These are phyloP conservation scores for Sophora flavescens DNA, from an alignment of 306 rosid species.

Conservation along the genomic window DNA sequence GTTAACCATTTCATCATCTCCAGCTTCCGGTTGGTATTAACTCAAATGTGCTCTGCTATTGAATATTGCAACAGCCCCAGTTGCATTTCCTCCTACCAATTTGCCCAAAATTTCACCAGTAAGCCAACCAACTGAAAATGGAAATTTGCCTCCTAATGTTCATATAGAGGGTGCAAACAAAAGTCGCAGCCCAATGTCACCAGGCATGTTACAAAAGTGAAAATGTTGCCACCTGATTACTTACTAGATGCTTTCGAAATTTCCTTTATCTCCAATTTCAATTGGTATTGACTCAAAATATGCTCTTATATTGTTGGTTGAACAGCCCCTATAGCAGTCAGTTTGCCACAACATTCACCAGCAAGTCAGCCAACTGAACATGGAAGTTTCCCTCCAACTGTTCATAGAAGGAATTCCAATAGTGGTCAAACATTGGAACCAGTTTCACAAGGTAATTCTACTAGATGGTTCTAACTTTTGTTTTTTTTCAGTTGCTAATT, in stretches of 20 bases:
- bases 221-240: not conserved
- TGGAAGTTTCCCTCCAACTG: constrained; percentile 59
- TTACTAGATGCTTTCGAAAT: constrained; percentile 35
- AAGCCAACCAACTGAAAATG: constrained; percentile 48
- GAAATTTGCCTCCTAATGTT: constrained; percentile 53
- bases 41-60: constrained; percentile 6
- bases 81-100: constrained; percentile 47
- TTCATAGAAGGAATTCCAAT: constrained; percentile 45
- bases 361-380: constrained; percentile 53
- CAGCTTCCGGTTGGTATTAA: constrained; percentile 34
- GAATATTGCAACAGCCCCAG: constrained; percentile 47
- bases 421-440: constrained; percentile 57
- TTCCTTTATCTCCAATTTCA: constrained; percentile 28
- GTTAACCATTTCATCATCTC: constrained; percentile 25
- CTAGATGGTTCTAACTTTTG: not conserved
- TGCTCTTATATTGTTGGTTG: constrained; percentile 28
- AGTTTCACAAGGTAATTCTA: constrained; percentile 59
- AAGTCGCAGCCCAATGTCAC: constrained; percentile 16
- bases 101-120: constrained; percentile 55
- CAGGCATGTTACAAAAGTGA: constrained; percentile 23
- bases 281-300: constrained; percentile 34
- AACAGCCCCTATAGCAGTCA: constrained; percentile 57
- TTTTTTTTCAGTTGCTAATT: not conserved
- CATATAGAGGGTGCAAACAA: constrained; percentile 44
- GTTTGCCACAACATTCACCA: constrained; percentile 60